phyloP scores from a whole-genome alignment of 1,139 yeast species.

The Hansenula lynferdii region DNA sequence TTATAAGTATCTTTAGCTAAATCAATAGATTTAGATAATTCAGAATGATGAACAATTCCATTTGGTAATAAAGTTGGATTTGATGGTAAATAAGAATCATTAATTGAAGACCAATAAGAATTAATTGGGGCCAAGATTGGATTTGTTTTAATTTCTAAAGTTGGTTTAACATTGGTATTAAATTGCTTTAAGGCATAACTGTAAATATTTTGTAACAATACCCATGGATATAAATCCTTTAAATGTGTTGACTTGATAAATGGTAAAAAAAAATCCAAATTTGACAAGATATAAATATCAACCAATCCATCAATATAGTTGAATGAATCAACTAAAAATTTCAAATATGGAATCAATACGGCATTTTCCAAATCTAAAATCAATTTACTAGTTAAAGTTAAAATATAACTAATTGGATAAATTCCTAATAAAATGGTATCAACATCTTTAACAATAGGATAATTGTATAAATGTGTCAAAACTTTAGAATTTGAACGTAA shows the following conservation, averaged over 20 bases:
- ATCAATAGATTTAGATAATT: background rate
- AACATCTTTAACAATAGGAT: conserved; percentile 4
- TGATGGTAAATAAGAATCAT: background rate
- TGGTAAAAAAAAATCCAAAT: conserved; percentile 2
- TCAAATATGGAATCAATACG: background rate
- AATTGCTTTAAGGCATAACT: background rate
- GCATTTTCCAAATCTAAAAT: background rate
- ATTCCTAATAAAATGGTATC: conserved; percentile 1
- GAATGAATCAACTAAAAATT: background rate
- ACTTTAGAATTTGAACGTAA: background rate
- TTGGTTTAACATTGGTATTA: conserved; percentile 36
- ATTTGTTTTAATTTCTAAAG: conserved; percentile 42
- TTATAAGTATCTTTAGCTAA: background rate
- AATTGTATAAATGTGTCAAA: conserved; percentile 6
- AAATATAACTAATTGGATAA: conserved; percentile 1
- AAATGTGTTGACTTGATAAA: background rate
- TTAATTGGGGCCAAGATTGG: conserved; percentile 51
- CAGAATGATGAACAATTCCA: background rate
- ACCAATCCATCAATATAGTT: background rate
- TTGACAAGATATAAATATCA: conserved; percentile 2
- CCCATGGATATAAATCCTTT: conserved; percentile 3
- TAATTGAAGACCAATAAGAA: conserved; percentile 1
- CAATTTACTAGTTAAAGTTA: background rate
- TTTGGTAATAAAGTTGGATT: too few relatives aligned
- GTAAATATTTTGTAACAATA: background rate